These are phyloP conservation scores for Calonectria henricotiae DNA, from an alignment of 2,329 filamentous ascomycete genomes.

Conservation along the genomic window DNA sequence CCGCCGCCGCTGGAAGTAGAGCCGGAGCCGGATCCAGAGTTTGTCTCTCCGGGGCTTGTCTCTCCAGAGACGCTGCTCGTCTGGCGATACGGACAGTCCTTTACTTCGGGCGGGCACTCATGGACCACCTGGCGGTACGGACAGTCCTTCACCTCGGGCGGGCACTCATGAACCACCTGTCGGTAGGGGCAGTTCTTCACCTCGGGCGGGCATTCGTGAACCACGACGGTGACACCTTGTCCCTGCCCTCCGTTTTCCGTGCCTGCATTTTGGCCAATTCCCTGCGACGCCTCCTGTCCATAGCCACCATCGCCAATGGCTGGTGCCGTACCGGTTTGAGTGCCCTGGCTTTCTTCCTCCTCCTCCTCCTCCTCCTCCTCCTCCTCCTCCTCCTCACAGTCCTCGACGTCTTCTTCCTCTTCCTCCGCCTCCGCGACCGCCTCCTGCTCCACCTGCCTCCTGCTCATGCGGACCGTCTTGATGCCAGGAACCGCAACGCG, in stretches of 20 bases:
- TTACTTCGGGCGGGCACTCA: conserved; percentile 1
- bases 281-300: neutral
- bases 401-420: neutral
- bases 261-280: neutral
- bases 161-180: neutral
- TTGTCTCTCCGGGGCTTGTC: neutral
- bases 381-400: neutral
- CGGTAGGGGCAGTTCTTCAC: conserved; percentile 12
- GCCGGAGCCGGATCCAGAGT: neutral
- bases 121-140: conserved; percentile 6
- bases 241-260: neutral
- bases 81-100: conserved; percentile 10
- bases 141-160: conserved; percentile 7
- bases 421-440: conserved; percentile 6
- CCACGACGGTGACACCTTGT: neutral
- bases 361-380: neutral
- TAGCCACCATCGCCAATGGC: conserved; percentile 5
- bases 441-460: conserved; percentile 9
- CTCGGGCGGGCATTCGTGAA: neutral
- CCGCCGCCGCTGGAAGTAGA: neutral
- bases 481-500: conserved; percentile 6
- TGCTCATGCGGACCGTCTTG: neutral
- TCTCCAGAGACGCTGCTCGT: neutral
- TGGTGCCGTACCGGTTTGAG: neutral
- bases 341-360: neutral